Base-by-base conservation (phyloP, 805 yeast species). In the Hanseniaspora nectarophila region DNA sequence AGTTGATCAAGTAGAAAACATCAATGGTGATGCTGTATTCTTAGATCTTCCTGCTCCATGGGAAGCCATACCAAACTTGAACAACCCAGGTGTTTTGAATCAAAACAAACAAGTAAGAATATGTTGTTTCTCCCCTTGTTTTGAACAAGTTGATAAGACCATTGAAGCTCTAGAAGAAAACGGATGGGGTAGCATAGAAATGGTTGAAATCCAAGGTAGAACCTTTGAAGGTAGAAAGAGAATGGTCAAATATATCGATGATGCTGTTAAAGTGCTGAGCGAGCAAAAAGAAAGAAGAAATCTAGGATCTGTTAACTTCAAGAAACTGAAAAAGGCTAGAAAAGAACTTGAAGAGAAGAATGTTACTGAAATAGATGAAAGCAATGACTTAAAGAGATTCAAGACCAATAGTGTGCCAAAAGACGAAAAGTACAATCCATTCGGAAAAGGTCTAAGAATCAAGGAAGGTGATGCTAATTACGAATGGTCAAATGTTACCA, bases 111-210 rank as follows among this genome's bases (percentile, higher is more conserved):
- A 73, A 26, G 85, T 80, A 21, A 80, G 84, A 2, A 74, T 92
- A 51, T 92, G 99, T 67, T 92, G 98, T 67, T 92, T 92, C 63
- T 85, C 95, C 37, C 99, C 99, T 9, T 92, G 99, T 67, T 85
- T 92, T 45, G 99, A 92, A 67, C 99, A 92, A 69, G 98, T 92
- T 3, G 82, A 82, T 54, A 82, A 85, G 63, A 85, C 97, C 0
- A 79, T 90, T 12, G 82, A 77, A 57, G 82, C 85, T 0, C 69
- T 92, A 54, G 80, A 82, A 58, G 74, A 71, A 32, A 64, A 80
- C 40, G 95, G 95, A 0, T 92, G 97, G 95, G 73, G 76, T 5
- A 74, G 77, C 16, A 80, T 92, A 21, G 95, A 92, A 66, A 85
- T 87, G 89, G 94, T 90, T 3, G 97, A 90, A 63, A 81, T 88